These are phyloP conservation scores for Coprinellus micaceus DNA, from an alignment of 768 basidiomycete species.

Conservation along the genomic window DNA sequence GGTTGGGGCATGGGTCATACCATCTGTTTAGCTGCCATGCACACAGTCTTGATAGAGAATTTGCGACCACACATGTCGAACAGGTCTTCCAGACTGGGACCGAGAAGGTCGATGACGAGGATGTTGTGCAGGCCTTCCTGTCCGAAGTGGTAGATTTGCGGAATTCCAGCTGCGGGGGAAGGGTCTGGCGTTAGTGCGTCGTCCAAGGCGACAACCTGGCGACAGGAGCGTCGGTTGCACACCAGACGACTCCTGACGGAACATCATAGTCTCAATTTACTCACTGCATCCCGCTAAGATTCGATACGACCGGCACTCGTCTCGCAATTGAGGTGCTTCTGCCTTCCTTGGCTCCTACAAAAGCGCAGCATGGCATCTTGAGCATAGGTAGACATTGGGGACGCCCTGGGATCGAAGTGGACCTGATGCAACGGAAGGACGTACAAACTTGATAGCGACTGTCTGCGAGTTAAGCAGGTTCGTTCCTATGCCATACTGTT, in stretches of 20 bases:
- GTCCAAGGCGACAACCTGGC: neutral
- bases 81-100: slow-evolving; percentile 93
- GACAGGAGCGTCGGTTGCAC: slow-evolving; percentile 12
- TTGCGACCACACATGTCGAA: slow-evolving; percentile 99
- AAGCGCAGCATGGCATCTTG: slow-evolving; percentile 10
- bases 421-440: slow-evolving; percentile 31
- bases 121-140: slow-evolving; percentile 99
- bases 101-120: slow-evolving; percentile 95
- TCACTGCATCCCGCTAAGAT: slow-evolving; percentile 86
- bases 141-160: slow-evolving; percentile 99
- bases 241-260: slow-evolving; percentile 3
- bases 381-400: slow-evolving; percentile 7
- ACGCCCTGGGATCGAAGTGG: neutral
- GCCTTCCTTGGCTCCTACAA: slow-evolving; percentile 86
- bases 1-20: slow-evolving; percentile 33
- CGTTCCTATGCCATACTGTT: slow-evolving; percentile 56
- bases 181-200: neutral
- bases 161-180: slow-evolving; percentile 80
- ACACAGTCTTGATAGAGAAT: slow-evolving; percentile 96
- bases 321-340: slow-evolving; percentile 95
- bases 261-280: slow-evolving; percentile 31
- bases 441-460: slow-evolving; percentile 99
- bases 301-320: slow-evolving; percentile 97
- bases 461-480: slow-evolving; percentile 98
- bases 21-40: slow-evolving; percentile 99